Conservation (phyloP, 805 yeast species). For the Pichia insulana region DNA sequence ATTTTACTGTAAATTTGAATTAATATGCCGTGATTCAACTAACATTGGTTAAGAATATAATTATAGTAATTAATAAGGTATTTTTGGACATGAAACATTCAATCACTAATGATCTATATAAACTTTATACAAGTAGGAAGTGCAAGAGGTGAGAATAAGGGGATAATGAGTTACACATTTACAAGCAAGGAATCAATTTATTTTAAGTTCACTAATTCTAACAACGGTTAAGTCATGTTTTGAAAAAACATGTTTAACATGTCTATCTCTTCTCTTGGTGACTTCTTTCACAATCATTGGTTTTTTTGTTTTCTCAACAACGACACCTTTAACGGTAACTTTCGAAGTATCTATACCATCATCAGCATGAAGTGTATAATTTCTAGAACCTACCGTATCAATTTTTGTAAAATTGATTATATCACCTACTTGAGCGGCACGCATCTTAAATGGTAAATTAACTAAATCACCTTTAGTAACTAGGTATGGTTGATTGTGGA, state of each 20-base stretch:
- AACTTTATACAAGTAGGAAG: too few relatives aligned
- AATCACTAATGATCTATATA: too few relatives aligned
- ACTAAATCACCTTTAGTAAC: slow-evolving; percentile 88
- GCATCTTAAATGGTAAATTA: slow-evolving; percentile 68
- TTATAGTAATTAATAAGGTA: too few relatives aligned
- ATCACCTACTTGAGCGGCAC: slow-evolving; percentile 77
- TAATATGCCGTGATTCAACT: too few relatives aligned
- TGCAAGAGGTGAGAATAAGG: neutral
- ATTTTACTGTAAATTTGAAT: too few relatives aligned
- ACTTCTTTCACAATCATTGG: slow-evolving; percentile 65
- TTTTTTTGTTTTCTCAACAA: slow-evolving; percentile 77
- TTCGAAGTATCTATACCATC: slow-evolving; percentile 44
- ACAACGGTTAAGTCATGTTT: slow-evolving; percentile 72
- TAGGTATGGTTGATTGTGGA: slow-evolving; percentile 78
- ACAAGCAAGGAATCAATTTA: too few relatives aligned
- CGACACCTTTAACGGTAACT: slow-evolving; percentile 62
- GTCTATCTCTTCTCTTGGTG: slow-evolving; percentile 75
- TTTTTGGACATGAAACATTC: too few relatives aligned
- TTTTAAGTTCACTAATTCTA: slow-evolving; percentile 61
- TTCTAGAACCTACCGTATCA: slow-evolving; percentile 75
- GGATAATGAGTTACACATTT: too few relatives aligned
- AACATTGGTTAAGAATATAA: too few relatives aligned
- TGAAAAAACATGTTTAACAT: slow-evolving; percentile 52
- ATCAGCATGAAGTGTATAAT: slow-evolving; percentile 53
- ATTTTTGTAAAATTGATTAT: slow-evolving; percentile 65